Evolutionary conservation across 2,329 filamentous ascomycete genomes (phyloP), one percentile per base, ranked within the genome.

Genomic region (Aspergillus brunneoviolaceus): DNA sequence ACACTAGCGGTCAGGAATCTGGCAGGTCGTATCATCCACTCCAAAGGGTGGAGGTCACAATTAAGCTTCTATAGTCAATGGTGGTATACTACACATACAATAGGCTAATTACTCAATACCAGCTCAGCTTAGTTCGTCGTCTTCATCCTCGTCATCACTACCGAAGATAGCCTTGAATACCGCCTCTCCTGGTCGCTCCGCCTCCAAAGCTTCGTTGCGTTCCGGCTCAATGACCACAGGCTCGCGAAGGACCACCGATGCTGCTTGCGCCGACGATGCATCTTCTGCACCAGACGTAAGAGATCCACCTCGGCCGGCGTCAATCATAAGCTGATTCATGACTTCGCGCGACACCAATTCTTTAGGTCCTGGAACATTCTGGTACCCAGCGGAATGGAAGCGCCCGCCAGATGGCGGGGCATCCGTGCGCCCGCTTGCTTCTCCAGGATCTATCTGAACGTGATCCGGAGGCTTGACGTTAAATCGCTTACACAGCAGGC

Each of bases 81-180:
- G 19, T 33, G 21, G 23, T 35, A 45, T 45, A 45, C 39, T n/a
- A 25, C 27, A 21, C 14, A 39, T 23, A 27, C 39, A n/a, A 29
- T 7, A 29, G 27, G 27, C 27, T 29, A 29, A 49, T 16, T 21
- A 25, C 21, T 49, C 27, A 11, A 56, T 23, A 49, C n/a, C 23
- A 33, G n/a, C 16, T 65, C 10, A 58, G 49, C 39, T 58, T 21
- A 59, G 49, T 19, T 60, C 51, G 27, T 69, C 70, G 14, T 79
- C 77, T 31, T 85, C 79, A 58, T 91, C 89, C 67, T 91, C 89
- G 65, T 89, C 89, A 70, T 90, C 90, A 72, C 92, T 91, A 5
- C 93, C 94, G 83, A 98, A 98, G 31, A 98, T 92, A n/a, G 92
- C 91, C 67, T 86, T 91, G 69, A 97, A 92, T 0, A 97, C 88